Percentiles rank a stretch among this genome's conserved stretches.
Conservation (phyloP, 1,284 basidiomycete genomes). For the Apiotrichum akiyoshidainum region DNA sequence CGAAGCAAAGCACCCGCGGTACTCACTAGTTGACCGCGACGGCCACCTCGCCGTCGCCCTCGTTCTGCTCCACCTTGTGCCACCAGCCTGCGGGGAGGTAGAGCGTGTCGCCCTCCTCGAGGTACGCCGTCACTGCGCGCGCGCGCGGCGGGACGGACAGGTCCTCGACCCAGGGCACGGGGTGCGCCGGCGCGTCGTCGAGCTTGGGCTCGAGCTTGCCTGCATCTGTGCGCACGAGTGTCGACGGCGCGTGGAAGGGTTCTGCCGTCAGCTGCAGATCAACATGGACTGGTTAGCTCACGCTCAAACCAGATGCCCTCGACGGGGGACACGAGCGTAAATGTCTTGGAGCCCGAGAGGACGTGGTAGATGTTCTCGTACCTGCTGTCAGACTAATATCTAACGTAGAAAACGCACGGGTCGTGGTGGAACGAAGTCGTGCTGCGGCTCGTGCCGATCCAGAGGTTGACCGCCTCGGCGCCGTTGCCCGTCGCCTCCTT, state of each 20-base stretch:
- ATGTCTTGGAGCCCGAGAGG: conserved; percentile 74
- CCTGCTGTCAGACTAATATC: conserved; percentile 17
- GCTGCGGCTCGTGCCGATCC: conserved; percentile 76
- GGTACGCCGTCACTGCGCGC: conserved; percentile 63
- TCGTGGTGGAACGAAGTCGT: conserved; percentile 78
- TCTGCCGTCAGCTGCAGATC: conserved; percentile 22
- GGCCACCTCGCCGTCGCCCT: conserved; percentile 46
- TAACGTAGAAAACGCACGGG: conserved; percentile 36
- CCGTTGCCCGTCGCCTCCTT: conserved; percentile 69
- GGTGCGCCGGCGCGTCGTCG: conserved; percentile 54
- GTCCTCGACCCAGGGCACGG: conserved; percentile 65
- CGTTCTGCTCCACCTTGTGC: conserved; percentile 74
- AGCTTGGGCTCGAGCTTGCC: conserved; percentile 16
- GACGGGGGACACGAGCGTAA: conserved; percentile 77
- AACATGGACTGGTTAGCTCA: conserved; percentile 43
- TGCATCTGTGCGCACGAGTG: conserved; percentile 25
- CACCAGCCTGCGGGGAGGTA: conserved; percentile 89
- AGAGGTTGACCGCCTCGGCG: conserved; percentile 85
- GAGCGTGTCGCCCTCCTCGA: conserved; percentile 72
- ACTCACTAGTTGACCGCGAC: conserved; percentile 90
- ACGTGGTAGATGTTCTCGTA: conserved; percentile 92
- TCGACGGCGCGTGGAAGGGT: conserved; percentile 36
- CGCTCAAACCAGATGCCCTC: conserved; percentile 79
- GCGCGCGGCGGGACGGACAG: conserved; percentile 56
- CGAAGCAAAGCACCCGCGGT: conserved; percentile 13